Evolutionary conservation across 2,329 filamentous ascomycete genomes (phyloP), one percentile per base, ranked within the genome.

Genomic region (Epicoccum sorghinum): DNA sequence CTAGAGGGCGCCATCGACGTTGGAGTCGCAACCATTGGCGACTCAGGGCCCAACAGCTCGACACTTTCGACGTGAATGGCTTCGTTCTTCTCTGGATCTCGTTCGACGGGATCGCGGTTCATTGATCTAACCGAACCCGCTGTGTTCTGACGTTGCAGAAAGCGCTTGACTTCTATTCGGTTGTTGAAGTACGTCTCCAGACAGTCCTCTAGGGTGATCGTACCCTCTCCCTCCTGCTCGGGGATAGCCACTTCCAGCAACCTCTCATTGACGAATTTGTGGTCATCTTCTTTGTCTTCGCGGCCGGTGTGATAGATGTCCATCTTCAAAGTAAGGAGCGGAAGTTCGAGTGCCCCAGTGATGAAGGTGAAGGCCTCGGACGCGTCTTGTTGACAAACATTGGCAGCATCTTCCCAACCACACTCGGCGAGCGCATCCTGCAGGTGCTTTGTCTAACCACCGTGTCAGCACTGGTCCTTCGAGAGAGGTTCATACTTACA

Each of bases 291-390:
- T 44, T 89, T 88, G 58, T 89, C 85, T 66, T 90, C 89, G 68
- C 90, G 91, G 12, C 93, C 95, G 23, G 91, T 90, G 68, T 97
- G 95, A 64, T 93, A 97, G 12, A 98, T 86, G 70, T 98, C 93
- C 79, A 97, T 93, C 71, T 96, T 96, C 33, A 98, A 77, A 0
- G 93, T 93, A 24, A 98, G 82, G 2, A 98, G 81, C 6, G 95
- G 95, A 13, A 98, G 77, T 65, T 96, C 88, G 18, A 99, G 82
- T 22, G 89, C 91, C 62, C 92, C 93, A 0, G 93, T 96, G 60
- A 99, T 92, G 72, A 97, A 97, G 0, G 88, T 90, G 71, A 98
- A 98, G 1, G 93, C 93, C 75, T 99, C 95, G 0, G 95, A 97
- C 0, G 91, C 91, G 74, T 99, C 95, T 75, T 99, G 95, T 70